Conservation (phyloP, 257 asterid species). For the Solanum pimpinellifolium region DNA sequence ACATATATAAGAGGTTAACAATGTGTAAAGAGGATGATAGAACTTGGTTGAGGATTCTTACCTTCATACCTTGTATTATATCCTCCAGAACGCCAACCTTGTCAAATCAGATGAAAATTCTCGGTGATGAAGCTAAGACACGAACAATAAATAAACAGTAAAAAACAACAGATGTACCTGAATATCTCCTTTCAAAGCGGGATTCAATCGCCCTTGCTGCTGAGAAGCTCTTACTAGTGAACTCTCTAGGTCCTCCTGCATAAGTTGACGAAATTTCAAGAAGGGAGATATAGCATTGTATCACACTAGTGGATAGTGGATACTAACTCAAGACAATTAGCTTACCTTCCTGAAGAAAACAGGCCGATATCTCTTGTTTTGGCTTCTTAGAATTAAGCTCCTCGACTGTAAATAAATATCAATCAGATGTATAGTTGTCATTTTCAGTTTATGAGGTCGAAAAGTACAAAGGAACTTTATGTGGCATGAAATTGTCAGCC, state of each 20-base stretch:
- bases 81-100: conserved; percentile 89
- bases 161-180: conserved; percentile 29
- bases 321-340: not conserved
- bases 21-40: not conserved
- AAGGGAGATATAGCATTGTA: not conserved
- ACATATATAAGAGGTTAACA: not conserved
- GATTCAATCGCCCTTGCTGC: conserved; percentile 55
- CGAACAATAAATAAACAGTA: not conserved
- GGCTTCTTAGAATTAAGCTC: conserved; percentile 69
- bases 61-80: conserved; percentile 85
- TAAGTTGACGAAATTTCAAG: not conserved
- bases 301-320: not conserved
- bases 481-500: not conserved
- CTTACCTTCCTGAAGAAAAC: conserved; percentile 84
- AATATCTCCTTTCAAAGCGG: conserved; percentile 45
- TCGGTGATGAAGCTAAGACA: not conserved
- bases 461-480: not conserved
- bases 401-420: conserved; percentile 43
- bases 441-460: not conserved
- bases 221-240: conserved; percentile 62
- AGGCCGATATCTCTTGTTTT: conserved; percentile 76
- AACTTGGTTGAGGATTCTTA: conserved; percentile 7
- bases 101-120: not conserved
- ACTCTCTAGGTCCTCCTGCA: conserved; percentile 77
- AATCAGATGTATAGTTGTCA: conserved; percentile 1